Conservation (phyloP, 2,329 filamentous ascomycete genomes). For the Penicillium sp. region DNA sequence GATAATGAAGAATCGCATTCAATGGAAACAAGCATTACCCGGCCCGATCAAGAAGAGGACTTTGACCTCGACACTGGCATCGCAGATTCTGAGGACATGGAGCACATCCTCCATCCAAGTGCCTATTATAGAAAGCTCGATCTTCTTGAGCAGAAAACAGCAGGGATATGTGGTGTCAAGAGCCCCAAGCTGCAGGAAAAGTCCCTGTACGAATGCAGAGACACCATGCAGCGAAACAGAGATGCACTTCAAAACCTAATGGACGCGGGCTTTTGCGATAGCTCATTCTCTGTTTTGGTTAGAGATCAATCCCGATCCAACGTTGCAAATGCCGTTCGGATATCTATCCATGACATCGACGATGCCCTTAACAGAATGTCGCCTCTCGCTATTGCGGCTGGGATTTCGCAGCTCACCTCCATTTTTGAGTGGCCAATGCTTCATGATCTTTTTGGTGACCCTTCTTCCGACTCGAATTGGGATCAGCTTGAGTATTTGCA, state of each 20-base stretch:
- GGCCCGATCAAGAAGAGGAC: neutral
- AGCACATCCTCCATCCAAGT: conserved; percentile 10
- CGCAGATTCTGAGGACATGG: neutral
- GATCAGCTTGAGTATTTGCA: neutral
- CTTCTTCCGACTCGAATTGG: neutral
- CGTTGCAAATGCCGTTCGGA: neutral
- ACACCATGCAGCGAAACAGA: neutral
- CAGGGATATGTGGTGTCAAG: neutral
- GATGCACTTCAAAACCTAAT: neutral
- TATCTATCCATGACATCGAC: neutral
- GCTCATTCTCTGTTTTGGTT: neutral
- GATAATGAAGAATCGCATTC: neutral
- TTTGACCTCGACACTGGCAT: conserved; percentile 1
- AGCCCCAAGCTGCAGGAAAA: neutral
- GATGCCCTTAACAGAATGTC: neutral
- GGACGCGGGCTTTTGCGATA: conserved; percentile 5
- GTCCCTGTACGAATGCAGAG: neutral
- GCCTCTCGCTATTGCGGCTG: no score
- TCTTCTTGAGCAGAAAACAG: conserved; percentile 6
- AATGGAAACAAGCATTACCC: conserved; percentile 2
- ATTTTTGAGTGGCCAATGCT: neutral
- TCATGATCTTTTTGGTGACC: neutral
- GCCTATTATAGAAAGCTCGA: conserved; percentile 9
- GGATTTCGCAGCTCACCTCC: neutral
- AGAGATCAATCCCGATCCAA: neutral